Conservation (phyloP, 2,329 filamentous ascomycete species). For the Colletotrichum cereale region DNA sequence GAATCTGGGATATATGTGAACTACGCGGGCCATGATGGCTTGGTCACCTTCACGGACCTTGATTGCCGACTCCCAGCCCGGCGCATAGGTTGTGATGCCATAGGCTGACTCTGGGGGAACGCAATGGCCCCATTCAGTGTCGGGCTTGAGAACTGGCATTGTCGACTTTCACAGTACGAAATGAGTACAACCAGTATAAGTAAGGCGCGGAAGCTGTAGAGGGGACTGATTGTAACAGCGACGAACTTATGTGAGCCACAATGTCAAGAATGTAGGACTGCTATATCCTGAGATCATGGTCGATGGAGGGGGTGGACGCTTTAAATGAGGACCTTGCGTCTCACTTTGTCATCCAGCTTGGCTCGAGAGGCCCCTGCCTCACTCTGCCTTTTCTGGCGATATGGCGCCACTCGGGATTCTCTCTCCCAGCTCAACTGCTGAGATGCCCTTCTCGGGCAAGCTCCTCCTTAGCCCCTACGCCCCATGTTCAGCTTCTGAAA, state of each 20-base stretch:
- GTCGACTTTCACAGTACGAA: not conserved
- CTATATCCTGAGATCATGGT: too few relatives aligned
- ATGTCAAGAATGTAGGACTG: not conserved
- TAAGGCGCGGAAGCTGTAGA: not conserved
- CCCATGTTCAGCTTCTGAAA: not conserved
- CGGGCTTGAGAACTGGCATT: conserved; percentile 54
- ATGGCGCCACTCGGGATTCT: not conserved
- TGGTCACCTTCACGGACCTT: conserved; percentile 57
- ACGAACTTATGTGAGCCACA: not conserved
- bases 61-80: conserved; percentile 57
- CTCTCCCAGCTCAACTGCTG: conserved; percentile 1
- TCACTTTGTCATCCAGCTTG: not conserved
- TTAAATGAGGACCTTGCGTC: not conserved
- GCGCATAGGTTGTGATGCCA: conserved; percentile 60
- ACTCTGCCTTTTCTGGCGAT: not conserved
- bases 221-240: not conserved
- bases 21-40: conserved; percentile 49
- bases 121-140: conserved; percentile 58
- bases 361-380: not conserved
- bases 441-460: not conserved
- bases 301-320: not conserved
- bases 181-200: not conserved
- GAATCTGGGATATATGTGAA: conserved; percentile 62
- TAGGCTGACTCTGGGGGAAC: conserved; percentile 61
- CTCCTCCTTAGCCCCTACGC: not conserved